These are phyloP conservation scores for Fusarium albosuccineum DNA, from an alignment of 2,329 filamentous ascomycete species.

Conservation along the genomic window DNA sequence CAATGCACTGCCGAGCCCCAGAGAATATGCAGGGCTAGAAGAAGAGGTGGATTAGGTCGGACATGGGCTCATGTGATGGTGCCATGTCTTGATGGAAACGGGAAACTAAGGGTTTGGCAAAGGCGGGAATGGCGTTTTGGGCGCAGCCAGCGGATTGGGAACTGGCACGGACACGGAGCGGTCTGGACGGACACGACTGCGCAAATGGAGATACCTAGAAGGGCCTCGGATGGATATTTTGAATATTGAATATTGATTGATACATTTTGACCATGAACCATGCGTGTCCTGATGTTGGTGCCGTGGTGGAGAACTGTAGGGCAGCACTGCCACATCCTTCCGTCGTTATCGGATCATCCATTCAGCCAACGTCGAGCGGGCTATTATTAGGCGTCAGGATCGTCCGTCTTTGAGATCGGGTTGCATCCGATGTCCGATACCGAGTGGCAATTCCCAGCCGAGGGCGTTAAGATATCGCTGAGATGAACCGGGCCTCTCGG, in stretches of 20 bases:
- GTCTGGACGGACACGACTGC: constrained; percentile 31
- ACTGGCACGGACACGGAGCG: constrained; percentile 28
- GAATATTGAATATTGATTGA: background rate
- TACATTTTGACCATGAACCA: background rate
- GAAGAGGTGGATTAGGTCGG: constrained; percentile 42
- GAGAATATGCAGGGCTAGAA: constrained; percentile 48
- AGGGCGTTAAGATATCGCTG: background rate
- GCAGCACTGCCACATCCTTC: constrained; percentile 27
- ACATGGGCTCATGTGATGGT: constrained; percentile 19
- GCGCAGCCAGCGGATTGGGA: constrained; percentile 25
- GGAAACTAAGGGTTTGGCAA: constrained; percentile 11
- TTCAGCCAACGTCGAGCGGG: background rate
- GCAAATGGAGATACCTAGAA: constrained; percentile 29
- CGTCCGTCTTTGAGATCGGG: constrained; percentile 11
- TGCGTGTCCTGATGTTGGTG: background rate
- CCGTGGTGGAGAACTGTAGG: background rate
- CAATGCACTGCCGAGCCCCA: constrained; percentile 43
- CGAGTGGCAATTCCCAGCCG: constrained; percentile 7
- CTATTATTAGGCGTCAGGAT: constrained; percentile 31
- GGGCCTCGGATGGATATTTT: constrained; percentile 4
- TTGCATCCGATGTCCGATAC: background rate
- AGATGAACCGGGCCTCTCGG: background rate
- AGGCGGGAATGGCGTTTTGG: constrained; percentile 32
- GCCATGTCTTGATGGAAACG: constrained; percentile 3
- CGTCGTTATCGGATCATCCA: constrained; percentile 3